Conservation (phyloP, 768 basidiomycete genomes). For the Leccinum pellstonianum region DNA sequence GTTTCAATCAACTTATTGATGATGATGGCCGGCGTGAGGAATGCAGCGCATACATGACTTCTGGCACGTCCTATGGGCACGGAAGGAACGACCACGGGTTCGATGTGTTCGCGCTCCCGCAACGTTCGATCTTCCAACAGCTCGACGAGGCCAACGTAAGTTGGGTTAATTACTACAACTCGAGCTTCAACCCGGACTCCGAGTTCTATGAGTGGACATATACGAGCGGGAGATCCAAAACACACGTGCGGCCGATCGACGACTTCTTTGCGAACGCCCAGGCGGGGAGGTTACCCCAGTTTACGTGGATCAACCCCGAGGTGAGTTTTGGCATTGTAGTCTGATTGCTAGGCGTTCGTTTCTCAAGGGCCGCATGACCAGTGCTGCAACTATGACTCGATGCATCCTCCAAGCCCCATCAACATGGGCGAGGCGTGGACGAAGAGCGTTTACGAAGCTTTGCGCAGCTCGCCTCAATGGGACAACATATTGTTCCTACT, state of each 20-base stretch:
- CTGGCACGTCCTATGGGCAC: constrained; percentile 27
- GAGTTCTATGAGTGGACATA: constrained; percentile 24
- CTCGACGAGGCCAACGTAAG: constrained; percentile 26
- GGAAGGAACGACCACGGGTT: constrained; percentile 20
- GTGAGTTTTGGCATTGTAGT: constrained; percentile 1
- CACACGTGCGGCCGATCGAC: constrained; percentile 17
- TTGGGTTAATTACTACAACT: constrained; percentile 29
- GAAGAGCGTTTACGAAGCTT: constrained; percentile 24
- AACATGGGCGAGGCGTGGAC: constrained; percentile 28
- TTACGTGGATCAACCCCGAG: constrained; percentile 30
- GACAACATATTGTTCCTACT: constrained; percentile 19
- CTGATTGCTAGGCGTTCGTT: neutral
- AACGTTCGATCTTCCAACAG: constrained; percentile 29
- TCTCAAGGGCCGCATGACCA: neutral
- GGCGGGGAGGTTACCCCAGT: constrained; percentile 25
- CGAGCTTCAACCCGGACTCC: constrained; percentile 27
- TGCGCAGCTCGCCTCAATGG: constrained; percentile 28
- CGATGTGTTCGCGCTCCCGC: constrained; percentile 20
- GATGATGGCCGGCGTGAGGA: neutral
- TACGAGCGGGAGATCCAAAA: constrained; percentile 14
- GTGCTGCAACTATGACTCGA: constrained; percentile 27
- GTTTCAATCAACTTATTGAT: neutral
- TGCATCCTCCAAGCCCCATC: constrained; percentile 28
- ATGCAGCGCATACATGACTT: constrained; percentile 25
- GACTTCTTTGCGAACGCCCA: constrained; percentile 22